Evolutionary conservation across 2,329 filamentous ascomycete genomes (phyloP).

Genomic region (Paecilomyces fulvus): DNA sequence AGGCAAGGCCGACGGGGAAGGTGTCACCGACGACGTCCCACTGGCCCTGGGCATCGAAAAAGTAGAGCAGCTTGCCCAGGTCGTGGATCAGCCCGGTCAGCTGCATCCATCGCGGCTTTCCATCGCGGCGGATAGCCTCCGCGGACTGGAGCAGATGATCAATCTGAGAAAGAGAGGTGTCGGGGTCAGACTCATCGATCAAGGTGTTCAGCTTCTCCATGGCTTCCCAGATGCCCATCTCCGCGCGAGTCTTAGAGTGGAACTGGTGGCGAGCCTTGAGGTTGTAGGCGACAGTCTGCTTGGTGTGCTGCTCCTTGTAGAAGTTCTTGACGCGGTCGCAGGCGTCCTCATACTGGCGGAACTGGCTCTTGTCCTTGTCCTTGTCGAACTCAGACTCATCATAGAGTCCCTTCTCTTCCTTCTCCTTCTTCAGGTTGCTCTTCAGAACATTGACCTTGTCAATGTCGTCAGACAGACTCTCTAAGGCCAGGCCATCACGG

Average conservation of each 20-base stretch:
- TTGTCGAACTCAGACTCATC: slow-evolving; percentile 60
- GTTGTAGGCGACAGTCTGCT: slow-evolving; percentile 61
- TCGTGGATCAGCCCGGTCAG: slow-evolving; percentile 41
- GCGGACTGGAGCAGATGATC: slow-evolving; percentile 83
- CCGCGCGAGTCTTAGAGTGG: slow-evolving; percentile 56
- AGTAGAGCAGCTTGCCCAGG: slow-evolving; percentile 39
- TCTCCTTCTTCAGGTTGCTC: slow-evolving; percentile 43
- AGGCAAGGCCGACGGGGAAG: slow-evolving; percentile 39
- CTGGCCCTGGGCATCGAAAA: slow-evolving; percentile 69
- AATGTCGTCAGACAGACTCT: slow-evolving; percentile 51
- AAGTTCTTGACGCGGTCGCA: slow-evolving; percentile 80
- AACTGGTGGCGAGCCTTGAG: slow-evolving; percentile 67
- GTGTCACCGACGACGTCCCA: slow-evolving; percentile 79
- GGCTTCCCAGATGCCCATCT: slow-evolving; percentile 83
- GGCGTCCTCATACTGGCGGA: slow-evolving; percentile 75
- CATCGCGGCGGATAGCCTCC: slow-evolving; percentile 77
- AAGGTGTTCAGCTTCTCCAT: slow-evolving; percentile 89
- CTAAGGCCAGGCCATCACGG: slow-evolving; percentile 49
- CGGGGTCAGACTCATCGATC: slow-evolving; percentile 84
- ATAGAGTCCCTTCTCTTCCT: slow-evolving; percentile 35
- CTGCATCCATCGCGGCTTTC: slow-evolving; percentile 42
- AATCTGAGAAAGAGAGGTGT: slow-evolving; percentile 80
- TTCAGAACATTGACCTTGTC: slow-evolving; percentile 55
- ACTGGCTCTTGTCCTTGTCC: slow-evolving; percentile 69
- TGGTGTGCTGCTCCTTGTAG: slow-evolving; percentile 63